phyloP scores from a whole-genome alignment of 441 rosid genomes.

The Aquilaria agallochum region DNA sequence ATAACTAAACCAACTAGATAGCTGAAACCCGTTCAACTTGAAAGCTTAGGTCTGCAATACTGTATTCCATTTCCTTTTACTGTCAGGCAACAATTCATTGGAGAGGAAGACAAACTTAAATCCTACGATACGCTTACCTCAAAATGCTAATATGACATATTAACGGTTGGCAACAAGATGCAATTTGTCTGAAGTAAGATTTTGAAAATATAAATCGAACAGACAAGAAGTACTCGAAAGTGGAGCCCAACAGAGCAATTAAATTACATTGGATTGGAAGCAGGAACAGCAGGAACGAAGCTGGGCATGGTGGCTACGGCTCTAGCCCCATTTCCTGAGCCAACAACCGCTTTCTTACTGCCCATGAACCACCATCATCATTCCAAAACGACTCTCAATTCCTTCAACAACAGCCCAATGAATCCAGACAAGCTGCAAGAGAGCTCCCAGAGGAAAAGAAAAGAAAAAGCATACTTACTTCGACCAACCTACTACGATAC shows the following conservation, averaged over 20 bases:
- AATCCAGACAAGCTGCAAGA: constrained; percentile 3
- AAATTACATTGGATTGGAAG: constrained; percentile 38
- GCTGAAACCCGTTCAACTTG: too few relatives aligned
- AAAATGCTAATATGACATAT: too few relatives aligned
- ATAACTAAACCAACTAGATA: too few relatives aligned
- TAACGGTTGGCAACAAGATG: too few relatives aligned
- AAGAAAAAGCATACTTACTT: background rate
- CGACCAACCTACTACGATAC: background rate
- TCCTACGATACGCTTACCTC: too few relatives aligned
- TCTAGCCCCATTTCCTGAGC: constrained; percentile 33
- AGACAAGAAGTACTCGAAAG: too few relatives aligned
- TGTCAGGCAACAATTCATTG: too few relatives aligned
- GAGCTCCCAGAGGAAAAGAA: background rate
- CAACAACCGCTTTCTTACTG: constrained; percentile 29
- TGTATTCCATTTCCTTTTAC: too few relatives aligned
- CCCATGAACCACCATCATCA: constrained; percentile 31
- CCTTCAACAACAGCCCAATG: constrained; percentile 1
- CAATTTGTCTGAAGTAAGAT: too few relatives aligned
- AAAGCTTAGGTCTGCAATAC: too few relatives aligned
- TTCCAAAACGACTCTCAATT: constrained; percentile 15
- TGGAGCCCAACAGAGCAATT: background rate
- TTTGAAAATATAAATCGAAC: too few relatives aligned
- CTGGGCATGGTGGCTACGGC: constrained; percentile 48
- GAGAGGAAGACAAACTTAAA: too few relatives aligned
- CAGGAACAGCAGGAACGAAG: constrained; percentile 36